Conservation (phyloP, 2,329 filamentous ascomycete species). For the Akanthomyces dipterigenus region DNA sequence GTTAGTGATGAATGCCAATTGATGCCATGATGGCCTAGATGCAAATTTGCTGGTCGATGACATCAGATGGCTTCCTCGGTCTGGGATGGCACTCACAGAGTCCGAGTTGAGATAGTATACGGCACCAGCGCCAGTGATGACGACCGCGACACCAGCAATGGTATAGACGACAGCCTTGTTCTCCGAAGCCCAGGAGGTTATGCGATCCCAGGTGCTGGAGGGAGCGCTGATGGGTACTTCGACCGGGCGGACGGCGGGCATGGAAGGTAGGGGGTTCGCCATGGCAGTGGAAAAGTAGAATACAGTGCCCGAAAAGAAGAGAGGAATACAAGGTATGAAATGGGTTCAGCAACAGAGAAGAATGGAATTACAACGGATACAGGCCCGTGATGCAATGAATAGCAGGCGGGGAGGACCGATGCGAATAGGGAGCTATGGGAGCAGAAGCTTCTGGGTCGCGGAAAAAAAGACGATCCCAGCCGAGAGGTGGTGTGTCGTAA, state of each 20-base stretch:
- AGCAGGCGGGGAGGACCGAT: slow-evolving; percentile 5
- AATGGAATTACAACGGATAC: not conserved
- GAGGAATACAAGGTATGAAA: slow-evolving; percentile 19
- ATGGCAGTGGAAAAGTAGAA: slow-evolving; percentile 25
- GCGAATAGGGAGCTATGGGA: slow-evolving; percentile 5
- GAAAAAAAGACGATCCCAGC: slow-evolving; percentile 3
- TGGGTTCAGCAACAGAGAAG: not conserved
- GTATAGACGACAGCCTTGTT: slow-evolving; percentile 96
- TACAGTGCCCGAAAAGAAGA: slow-evolving; percentile 16
- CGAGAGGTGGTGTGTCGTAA: slow-evolving; percentile 2
- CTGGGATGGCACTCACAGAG: slow-evolving; percentile 37
- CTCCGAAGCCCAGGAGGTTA: slow-evolving; percentile 87
- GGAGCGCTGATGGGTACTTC: slow-evolving; percentile 48
- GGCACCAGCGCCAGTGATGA: slow-evolving; percentile 83
- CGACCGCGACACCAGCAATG: slow-evolving; percentile 86
- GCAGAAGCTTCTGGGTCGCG: slow-evolving; percentile 12
- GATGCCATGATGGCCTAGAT: slow-evolving; percentile 11
- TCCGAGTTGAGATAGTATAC: slow-evolving; percentile 78
- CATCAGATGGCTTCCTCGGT: slow-evolving; percentile 15
- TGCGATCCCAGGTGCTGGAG: slow-evolving; percentile 77
- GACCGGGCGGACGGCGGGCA: slow-evolving; percentile 35
- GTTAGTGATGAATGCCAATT: slow-evolving; percentile 8
- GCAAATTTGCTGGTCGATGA: slow-evolving; percentile 1
- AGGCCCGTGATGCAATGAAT: slow-evolving; percentile 10
- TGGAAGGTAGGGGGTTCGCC: slow-evolving; percentile 42